Evolutionary conservation across 2,329 filamentous ascomycete species (phyloP), one percentile per base, ranked within the genome.

Genomic region (Exserohilum rostratum): DNA sequence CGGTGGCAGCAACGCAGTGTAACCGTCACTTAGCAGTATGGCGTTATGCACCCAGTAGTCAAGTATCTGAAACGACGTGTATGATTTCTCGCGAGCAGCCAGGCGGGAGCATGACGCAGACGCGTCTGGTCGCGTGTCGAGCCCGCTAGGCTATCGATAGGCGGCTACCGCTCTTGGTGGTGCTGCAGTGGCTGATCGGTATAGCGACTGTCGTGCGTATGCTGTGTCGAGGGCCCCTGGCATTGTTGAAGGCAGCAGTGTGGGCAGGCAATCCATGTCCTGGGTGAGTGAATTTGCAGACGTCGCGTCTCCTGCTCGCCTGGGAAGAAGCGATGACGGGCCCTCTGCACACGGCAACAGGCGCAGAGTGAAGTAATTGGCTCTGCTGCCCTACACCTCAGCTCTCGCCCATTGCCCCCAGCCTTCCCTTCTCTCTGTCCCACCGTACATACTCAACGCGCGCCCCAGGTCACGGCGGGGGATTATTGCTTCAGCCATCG

Each of bases 121-220:
- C 53, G 53, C 56, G 53, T 53, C 52, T 42, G 40, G 56, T 58
- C 53, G 53, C 56, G 53, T 58, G 40, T 39, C 25, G 30, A 44
- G 5, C 15, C 20, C 43, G 22, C 42, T 40, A 48, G 51, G 27
- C 22, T 46, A 22, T 55, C 37, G 39, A 50, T 29, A 48, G 38
- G 33, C 34, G 39, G 6, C 20, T 37, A 13, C n/a, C 6, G 27
- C 46, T 17, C 22, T 11, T 29, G 29, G 27, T 43, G 33, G 38
- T 42, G 17, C 31, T n/a, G 35, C 12, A 35, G 18, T 20, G 17
- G 40, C 30, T 37, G 25, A 46, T 39, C 17, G 47, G 48, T 44
- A 52, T 31, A 11, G 38, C 38, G 25, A 15, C 37, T 39, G 53
- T 43, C 18, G 48, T 44, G 45, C 46, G 33, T 31, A 56, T 45